These are phyloP conservation scores for Zelopaecilomyces penicillatus DNA, from an alignment of 2,329 filamentous ascomycete genomes.

Conservation along the genomic window DNA sequence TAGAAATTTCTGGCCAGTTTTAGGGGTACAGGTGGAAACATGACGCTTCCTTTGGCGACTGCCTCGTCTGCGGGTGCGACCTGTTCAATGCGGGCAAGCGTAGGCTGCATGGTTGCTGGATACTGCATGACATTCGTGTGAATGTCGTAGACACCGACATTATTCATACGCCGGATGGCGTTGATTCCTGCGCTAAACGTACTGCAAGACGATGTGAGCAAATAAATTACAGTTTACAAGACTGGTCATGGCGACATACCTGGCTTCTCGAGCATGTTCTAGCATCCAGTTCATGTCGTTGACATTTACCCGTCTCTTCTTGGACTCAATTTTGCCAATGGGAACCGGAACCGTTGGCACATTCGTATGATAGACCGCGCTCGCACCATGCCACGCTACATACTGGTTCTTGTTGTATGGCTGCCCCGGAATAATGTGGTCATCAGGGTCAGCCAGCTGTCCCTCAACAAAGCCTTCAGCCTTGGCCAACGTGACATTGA, in stretches of 20 bases:
- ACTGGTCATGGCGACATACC: constrained; percentile 41
- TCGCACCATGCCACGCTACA: constrained; percentile 96
- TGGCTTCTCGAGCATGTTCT: constrained; percentile 85
- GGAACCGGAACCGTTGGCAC: constrained; percentile 67
- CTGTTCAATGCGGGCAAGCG: constrained; percentile 73
- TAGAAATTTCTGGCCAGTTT: constrained; percentile 48
- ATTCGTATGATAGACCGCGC: constrained; percentile 85
- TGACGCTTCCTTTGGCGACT: constrained; percentile 20
- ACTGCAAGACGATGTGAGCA: constrained; percentile 36
- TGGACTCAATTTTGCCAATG: constrained; percentile 68
- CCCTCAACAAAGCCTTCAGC: constrained; percentile 77
- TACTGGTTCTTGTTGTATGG: constrained; percentile 99
- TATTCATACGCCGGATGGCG: constrained; percentile 58
- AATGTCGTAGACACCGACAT: constrained; percentile 77
- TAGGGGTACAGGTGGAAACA: constrained; percentile 40
- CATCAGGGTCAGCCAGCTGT: constrained; percentile 83
- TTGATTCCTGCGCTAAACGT: constrained; percentile 74
- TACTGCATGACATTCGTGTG: constrained; percentile 91
- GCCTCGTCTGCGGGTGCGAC: constrained; percentile 39
- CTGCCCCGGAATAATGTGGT: constrained; percentile 67
- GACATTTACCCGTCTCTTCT: constrained; percentile 78
- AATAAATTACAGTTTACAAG: background rate
- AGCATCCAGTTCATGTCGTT: constrained; percentile 96
- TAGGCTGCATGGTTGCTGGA: constrained; percentile 81
- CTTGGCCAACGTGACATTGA: constrained; percentile 67